These are phyloP conservation scores for Paralagenidium karlingii DNA, from an alignment of 352 stramenopile species.

Conservation along the genomic window DNA sequence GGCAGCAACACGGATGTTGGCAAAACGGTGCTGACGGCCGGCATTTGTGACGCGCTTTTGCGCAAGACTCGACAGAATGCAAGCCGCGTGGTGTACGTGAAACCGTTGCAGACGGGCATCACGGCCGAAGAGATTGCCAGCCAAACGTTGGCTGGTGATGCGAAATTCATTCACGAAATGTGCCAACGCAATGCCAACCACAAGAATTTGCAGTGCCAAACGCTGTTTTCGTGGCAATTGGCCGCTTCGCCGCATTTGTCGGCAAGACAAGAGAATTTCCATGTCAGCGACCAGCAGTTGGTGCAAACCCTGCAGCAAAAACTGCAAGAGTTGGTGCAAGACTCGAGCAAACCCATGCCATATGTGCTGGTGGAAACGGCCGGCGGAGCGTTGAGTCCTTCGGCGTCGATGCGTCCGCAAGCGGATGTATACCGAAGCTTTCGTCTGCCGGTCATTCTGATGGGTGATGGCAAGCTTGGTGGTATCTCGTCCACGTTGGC, in stretches of 20 bases:
- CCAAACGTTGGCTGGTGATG: slow-evolving; percentile 73
- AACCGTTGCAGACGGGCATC: slow-evolving; percentile 92
- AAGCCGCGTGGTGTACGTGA: slow-evolving; percentile 85
- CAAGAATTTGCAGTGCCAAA: slow-evolving; percentile 59
- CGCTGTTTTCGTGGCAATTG: slow-evolving; percentile 90
- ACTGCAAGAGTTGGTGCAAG: slow-evolving; percentile 22
- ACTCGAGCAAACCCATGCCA: slow-evolving; percentile 18
- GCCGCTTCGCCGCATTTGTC: slow-evolving; percentile 92
- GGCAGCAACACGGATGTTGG: slow-evolving; percentile 97
- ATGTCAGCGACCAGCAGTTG: slow-evolving; percentile 81
- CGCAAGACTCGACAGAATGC: neutral
- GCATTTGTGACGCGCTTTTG: slow-evolving; percentile 69
- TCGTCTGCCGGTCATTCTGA: slow-evolving; percentile 84
- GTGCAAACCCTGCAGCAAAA: slow-evolving; percentile 53
- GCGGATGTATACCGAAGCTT: slow-evolving; percentile 90
- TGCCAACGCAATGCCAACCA: slow-evolving; percentile 9
- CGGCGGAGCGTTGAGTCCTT: slow-evolving; percentile 88
- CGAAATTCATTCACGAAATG: slow-evolving; percentile 77
- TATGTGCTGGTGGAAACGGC: slow-evolving; percentile 90
- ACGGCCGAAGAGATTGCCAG: slow-evolving; percentile 23
- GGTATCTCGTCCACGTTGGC: slow-evolving; percentile 93
- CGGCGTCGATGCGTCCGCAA: slow-evolving; percentile 79
- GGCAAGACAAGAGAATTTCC: slow-evolving; percentile 72
- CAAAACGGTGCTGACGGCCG: slow-evolving; percentile 93
- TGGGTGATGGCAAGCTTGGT: slow-evolving; percentile 94